Percentiles rank a stretch among this genome's conserved stretches.
Conservation (phyloP, 305 asterid species). For the Fraxinus ornus region DNA sequence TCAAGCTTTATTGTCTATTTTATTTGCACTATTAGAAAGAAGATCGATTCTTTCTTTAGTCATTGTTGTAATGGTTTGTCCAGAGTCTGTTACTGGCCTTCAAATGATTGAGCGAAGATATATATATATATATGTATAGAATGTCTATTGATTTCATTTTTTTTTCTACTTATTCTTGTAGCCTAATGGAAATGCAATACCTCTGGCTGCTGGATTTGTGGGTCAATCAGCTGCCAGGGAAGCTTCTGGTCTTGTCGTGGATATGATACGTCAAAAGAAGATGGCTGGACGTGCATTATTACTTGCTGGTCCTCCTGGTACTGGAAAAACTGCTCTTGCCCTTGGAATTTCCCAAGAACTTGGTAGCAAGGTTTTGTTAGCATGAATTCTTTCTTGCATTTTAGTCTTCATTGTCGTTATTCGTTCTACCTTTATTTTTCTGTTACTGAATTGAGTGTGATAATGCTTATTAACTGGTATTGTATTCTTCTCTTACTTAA, state of each 20-base stretch:
- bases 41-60: background rate
- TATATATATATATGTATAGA: background rate
- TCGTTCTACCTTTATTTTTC: background rate
- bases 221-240: conserved; percentile 95
- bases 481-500: background rate
- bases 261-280: conserved; percentile 97
- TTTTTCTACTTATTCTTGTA: conserved; percentile 17
- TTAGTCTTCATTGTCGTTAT: background rate
- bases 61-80: background rate
- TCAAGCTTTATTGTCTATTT: background rate
- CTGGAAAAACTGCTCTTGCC: conserved; percentile 98
- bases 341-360: conserved; percentile 91
- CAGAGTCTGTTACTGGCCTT: background rate
- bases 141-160: background rate
- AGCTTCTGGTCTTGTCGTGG: conserved; percentile 89
- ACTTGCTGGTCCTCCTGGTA: conserved; percentile 97
- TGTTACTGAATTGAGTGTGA: background rate
- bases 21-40: background rate
- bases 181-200: conserved; percentile 85
- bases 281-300: conserved; percentile 94
- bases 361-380: conserved; percentile 77
- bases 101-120: too few relatives aligned
- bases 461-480: background rate
- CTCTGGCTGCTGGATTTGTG: conserved; percentile 94
- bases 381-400: background rate